A percentile compares a stretch with the other conserved stretches of the same genome.
Evolutionary conservation across 2,329 filamentous ascomycete species (phyloP).

Genomic region (Cladophialophora yegresii): DNA sequence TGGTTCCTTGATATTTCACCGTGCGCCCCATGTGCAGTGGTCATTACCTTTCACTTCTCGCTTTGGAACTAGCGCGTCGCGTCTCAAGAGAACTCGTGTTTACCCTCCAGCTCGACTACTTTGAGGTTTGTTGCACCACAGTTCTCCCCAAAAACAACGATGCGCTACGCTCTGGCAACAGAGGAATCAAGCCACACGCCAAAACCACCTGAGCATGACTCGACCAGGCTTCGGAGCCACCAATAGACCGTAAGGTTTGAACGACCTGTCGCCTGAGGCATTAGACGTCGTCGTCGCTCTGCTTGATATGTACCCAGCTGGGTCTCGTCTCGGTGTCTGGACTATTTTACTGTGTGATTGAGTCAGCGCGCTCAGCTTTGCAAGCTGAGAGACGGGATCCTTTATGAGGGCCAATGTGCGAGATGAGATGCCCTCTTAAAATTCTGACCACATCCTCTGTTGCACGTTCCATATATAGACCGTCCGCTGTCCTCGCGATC

Average conservation of each 20-base stretch:
- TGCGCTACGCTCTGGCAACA: neutral
- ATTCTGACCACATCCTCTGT: constrained; percentile 14
- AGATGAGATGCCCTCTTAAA: constrained; percentile 7
- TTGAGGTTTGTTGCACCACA: neutral
- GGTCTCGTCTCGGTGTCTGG: neutral
- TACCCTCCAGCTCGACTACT: neutral
- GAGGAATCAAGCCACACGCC: neutral
- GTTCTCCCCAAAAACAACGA: no score
- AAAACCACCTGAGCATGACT: neutral
- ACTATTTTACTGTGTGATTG: neutral
- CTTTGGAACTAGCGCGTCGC: constrained; percentile 14
- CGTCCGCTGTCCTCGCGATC: constrained; percentile 17
- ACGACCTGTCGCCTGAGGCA: neutral
- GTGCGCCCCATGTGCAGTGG: neutral
- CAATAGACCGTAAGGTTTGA: neutral
- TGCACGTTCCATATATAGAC: constrained; percentile 22
- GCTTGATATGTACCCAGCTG: neutral
- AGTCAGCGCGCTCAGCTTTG: constrained; percentile 17
- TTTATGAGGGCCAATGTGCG: neutral
- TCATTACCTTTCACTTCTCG: constrained; percentile 6
- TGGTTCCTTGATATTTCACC: constrained; percentile 4
- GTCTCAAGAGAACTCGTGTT: constrained; percentile 9
- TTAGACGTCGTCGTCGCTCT: neutral
- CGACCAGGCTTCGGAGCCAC: neutral
- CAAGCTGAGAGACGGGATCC: neutral